A percentile compares a stretch with the other conserved stretches of the same genome.
These are phyloP conservation scores for Tuber umbilicatum DNA, from an alignment of 495 filamentous ascomycete species.

Conservation along the genomic window DNA sequence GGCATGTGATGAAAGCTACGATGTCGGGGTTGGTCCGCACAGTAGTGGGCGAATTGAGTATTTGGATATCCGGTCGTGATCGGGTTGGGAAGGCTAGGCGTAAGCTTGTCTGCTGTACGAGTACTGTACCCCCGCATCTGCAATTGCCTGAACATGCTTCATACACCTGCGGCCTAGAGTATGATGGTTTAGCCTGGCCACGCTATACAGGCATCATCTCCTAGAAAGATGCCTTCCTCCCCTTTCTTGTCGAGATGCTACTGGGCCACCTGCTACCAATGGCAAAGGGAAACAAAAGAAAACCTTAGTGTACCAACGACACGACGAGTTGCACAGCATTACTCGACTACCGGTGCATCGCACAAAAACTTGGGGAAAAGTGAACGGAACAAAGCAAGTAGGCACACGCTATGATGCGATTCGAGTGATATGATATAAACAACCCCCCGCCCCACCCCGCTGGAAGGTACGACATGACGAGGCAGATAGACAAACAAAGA, in stretches of 20 bases:
- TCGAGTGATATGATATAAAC: not conserved
- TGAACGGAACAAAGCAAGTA: not conserved
- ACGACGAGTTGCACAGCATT: not conserved
- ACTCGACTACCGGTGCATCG: not conserved
- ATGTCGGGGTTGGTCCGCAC: not conserved
- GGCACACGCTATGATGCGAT: conserved; percentile 3
- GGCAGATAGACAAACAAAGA: not conserved
- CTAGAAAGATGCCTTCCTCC: not conserved
- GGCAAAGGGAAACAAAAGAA: not conserved
- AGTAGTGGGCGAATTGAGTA: no score
- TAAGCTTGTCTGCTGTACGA: not conserved
- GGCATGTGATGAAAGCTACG: not conserved
- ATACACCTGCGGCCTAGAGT: not conserved
- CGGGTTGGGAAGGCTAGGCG: not conserved
- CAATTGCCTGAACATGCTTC: not conserved
- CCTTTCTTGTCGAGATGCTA: not conserved
- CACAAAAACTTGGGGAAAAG: not conserved
- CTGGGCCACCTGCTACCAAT: not conserved
- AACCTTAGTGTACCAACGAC: not conserved
- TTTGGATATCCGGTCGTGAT: not conserved
- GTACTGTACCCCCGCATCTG: not conserved
- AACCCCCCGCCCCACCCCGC: not conserved
- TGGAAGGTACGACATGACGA: not conserved
- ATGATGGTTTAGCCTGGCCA: not conserved
- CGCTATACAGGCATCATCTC: not conserved